Conservation (phyloP, 192 early-diverging fungal genomes). For the Coemansia sp. region DNA sequence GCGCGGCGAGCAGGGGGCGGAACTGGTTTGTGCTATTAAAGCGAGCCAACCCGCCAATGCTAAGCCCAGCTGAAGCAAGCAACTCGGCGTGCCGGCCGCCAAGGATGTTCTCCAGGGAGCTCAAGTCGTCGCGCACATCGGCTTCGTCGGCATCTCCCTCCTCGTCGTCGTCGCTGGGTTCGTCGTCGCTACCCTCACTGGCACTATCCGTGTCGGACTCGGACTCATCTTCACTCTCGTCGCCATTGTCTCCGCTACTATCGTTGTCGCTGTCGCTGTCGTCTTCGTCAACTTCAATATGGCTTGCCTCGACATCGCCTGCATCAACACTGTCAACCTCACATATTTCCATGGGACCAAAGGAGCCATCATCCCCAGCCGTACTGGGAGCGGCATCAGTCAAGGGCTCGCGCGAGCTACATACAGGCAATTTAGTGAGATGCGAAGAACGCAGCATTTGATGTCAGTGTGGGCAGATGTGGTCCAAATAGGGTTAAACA, state of each 20-base stretch:
- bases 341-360: not conserved
- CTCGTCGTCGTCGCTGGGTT: not conserved
- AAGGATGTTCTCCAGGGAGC: slow-evolving; percentile 1
- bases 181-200: not conserved
- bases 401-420: not conserved
- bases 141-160: not conserved
- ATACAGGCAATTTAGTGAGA: not conserved
- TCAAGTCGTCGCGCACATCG: not conserved
- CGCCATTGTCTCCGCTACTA: not conserved
- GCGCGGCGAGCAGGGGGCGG: slow-evolving; percentile 58
- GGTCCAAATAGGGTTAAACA: not conserved
- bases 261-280: not conserved
- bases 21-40: slow-evolving; percentile 48
- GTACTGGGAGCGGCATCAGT: not conserved
- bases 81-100: slow-evolving; percentile 1
- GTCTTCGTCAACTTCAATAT: slow-evolving; percentile 7
- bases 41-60: slow-evolving; percentile 16
- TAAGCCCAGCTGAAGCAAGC: slow-evolving; percentile 8
- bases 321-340: not conserved
- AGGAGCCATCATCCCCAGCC: not conserved
- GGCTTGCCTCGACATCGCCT: not conserved
- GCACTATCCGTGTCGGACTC: not conserved
- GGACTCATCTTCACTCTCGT: not conserved
- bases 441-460: not conserved
- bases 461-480: not conserved